Evolutionary conservation across 2,329 filamentous ascomycete genomes (phyloP).

Genomic region (Calonectria henricotiae): DNA sequence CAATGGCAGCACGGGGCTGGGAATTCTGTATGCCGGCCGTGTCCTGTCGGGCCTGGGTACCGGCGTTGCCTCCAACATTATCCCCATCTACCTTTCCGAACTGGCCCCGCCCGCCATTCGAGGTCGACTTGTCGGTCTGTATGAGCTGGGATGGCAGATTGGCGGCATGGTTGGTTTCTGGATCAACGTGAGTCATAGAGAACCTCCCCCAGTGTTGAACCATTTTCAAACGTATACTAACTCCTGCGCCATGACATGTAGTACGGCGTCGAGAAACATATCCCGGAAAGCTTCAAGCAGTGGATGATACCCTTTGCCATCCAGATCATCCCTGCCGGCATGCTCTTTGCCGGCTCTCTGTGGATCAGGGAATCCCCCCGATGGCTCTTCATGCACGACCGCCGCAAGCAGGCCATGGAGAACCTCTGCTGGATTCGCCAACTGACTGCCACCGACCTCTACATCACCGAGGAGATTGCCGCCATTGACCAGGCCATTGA

Average conservation of each 20-base stretch:
- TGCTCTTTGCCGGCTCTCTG: slow-evolving; percentile 66
- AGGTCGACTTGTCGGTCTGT: slow-evolving; percentile 70
- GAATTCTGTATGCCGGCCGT: slow-evolving; percentile 66
- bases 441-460: slow-evolving; percentile 65
- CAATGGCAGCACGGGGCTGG: slow-evolving; percentile 66
- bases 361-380: slow-evolving; percentile 72
- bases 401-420: slow-evolving; percentile 66
- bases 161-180: slow-evolving; percentile 69
- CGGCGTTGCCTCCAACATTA: slow-evolving; percentile 59
- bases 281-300: slow-evolving; percentile 43
- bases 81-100: slow-evolving; percentile 66
- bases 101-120: slow-evolving; percentile 68
- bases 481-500: slow-evolving; percentile 55
- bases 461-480: slow-evolving; percentile 46
- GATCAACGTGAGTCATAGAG: slow-evolving; percentile 59
- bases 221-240: neutral
- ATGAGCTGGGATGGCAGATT: slow-evolving; percentile 69
- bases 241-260: neutral
- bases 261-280: slow-evolving; percentile 46
- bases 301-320: slow-evolving; percentile 70
- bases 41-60: slow-evolving; percentile 69
- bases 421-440: slow-evolving; percentile 73
- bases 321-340: slow-evolving; percentile 70
- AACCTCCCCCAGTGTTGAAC: neutral
- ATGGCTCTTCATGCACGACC: slow-evolving; percentile 72